phyloP scores from a whole-genome alignment of 805 yeast genomes.

The Candida odintsovae region DNA sequence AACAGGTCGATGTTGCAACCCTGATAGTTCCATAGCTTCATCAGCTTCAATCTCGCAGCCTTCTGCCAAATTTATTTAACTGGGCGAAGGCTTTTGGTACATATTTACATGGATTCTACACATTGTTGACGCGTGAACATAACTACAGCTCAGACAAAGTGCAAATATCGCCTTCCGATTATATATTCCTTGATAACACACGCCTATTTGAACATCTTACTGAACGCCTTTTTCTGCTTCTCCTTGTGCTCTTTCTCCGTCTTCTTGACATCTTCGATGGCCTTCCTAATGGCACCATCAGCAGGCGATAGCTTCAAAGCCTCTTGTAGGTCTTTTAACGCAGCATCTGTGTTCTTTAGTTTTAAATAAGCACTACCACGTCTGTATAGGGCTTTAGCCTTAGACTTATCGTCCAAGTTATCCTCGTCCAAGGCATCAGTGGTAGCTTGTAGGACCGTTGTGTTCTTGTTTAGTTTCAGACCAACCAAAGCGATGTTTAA shows the following conservation, averaged over 20 bases:
- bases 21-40: too few relatives aligned
- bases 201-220: slow-evolving; percentile 51
- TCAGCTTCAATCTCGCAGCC: too few relatives aligned
- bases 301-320: slow-evolving; percentile 62
- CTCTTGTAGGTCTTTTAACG: slow-evolving; percentile 55
- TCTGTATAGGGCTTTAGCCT: slow-evolving; percentile 83
- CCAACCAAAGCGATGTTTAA: slow-evolving; percentile 74
- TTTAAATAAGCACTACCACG: slow-evolving; percentile 70
- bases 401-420: slow-evolving; percentile 49
- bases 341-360: slow-evolving; percentile 63
- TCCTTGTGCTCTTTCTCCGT: slow-evolving; percentile 48
- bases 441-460: slow-evolving; percentile 52
- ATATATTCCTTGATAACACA: too few relatives aligned
- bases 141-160: too few relatives aligned
- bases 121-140: too few relatives aligned
- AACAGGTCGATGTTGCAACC: too few relatives aligned
- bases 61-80: too few relatives aligned
- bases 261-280: slow-evolving; percentile 53
- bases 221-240: slow-evolving; percentile 68
- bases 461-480: slow-evolving; percentile 52
- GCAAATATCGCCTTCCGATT: too few relatives aligned
- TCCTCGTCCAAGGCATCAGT: slow-evolving; percentile 61
- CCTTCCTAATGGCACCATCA: slow-evolving; percentile 67
- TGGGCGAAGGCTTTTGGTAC: too few relatives aligned
- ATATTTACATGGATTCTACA: too few relatives aligned